phyloP scores from a whole-genome alignment of 169 alveolate species.

The Cryptosporidium bovis region DNA sequence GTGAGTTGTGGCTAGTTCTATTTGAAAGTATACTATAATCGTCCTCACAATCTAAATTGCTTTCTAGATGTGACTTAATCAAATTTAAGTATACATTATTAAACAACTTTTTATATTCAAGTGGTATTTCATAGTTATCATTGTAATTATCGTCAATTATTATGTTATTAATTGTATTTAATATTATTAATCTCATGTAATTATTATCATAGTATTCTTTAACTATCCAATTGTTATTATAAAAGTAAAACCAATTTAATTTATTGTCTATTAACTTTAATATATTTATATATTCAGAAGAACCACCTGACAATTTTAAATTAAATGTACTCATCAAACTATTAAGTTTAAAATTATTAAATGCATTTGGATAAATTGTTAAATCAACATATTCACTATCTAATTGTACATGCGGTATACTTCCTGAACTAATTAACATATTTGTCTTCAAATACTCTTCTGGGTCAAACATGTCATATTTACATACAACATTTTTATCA shows the following conservation, averaged over 20 bases:
- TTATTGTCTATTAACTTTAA: background rate
- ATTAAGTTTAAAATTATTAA: background rate
- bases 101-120: background rate
- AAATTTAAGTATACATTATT: slow-evolving; percentile 1
- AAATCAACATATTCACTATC: slow-evolving; percentile 19
- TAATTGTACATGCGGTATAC: slow-evolving; percentile 60
- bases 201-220: slow-evolving; percentile 2
- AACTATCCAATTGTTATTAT: slow-evolving; percentile 13
- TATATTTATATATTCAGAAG: background rate
- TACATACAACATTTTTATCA: background rate
- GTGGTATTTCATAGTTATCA: background rate
- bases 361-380: slow-evolving; percentile 55
- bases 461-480: slow-evolving; percentile 21
- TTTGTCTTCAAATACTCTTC: slow-evolving; percentile 14
- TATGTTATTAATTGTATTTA: slow-evolving; percentile 26
- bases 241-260: slow-evolving; percentile 24
- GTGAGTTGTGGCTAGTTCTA: too few species aligned
- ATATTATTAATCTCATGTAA: slow-evolving; percentile 1
- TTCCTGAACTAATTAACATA: slow-evolving; percentile 42
- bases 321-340: background rate
- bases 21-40: too few species aligned
- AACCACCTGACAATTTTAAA: slow-evolving; percentile 6
- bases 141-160: background rate
- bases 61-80: background rate
- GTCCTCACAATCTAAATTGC: background rate